These are phyloP conservation scores for Lachancea fermentati DNA, from an alignment of 805 yeast species.

Conservation along the genomic window DNA sequence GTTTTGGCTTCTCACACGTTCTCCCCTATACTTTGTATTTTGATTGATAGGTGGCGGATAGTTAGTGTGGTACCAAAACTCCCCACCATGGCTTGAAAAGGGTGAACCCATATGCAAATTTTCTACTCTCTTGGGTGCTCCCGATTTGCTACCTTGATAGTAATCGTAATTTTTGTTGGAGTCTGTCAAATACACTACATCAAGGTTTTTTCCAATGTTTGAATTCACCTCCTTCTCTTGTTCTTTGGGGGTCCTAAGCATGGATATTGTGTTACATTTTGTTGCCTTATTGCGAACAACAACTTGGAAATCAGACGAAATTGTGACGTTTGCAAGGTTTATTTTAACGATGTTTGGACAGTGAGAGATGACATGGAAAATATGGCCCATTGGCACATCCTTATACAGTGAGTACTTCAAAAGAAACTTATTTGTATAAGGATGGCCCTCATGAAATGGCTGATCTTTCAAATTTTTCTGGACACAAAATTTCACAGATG, in stretches of 20 bases:
- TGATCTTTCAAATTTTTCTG: conserved; percentile 17
- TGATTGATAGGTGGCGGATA: conserved; percentile 25
- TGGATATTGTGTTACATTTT: conserved; percentile 9
- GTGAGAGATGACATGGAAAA: conserved; percentile 59
- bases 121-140: conserved; percentile 7
- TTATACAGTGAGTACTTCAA: conserved; percentile 58
- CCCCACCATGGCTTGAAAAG: conserved; percentile 9
- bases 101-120: conserved; percentile 6
- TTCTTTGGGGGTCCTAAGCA: conserved; percentile 19
- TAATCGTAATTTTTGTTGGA: conserved; percentile 23
- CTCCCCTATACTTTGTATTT: conserved; percentile 19
- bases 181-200: conserved; percentile 26
- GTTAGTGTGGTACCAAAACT: conserved; percentile 13
- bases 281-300: conserved; percentile 1
- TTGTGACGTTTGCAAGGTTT: conserved; percentile 54
- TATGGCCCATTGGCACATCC: conserved; percentile 74
- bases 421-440: conserved; percentile 55
- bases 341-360: conserved; percentile 57
- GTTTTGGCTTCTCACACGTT: conserved; percentile 9
- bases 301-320: conserved; percentile 60
- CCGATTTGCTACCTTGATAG: conserved; percentile 9
- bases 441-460: conserved; percentile 45
- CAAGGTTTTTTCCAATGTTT: conserved; percentile 11
- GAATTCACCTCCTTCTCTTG: conserved; percentile 9
- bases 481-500: conserved; percentile 6